A percentile compares a stretch with the other conserved stretches of the same genome.
These are phyloP conservation scores for Zelopaecilomyces penicillatus DNA, from an alignment of 2,329 filamentous ascomycete species.

Conservation along the genomic window DNA sequence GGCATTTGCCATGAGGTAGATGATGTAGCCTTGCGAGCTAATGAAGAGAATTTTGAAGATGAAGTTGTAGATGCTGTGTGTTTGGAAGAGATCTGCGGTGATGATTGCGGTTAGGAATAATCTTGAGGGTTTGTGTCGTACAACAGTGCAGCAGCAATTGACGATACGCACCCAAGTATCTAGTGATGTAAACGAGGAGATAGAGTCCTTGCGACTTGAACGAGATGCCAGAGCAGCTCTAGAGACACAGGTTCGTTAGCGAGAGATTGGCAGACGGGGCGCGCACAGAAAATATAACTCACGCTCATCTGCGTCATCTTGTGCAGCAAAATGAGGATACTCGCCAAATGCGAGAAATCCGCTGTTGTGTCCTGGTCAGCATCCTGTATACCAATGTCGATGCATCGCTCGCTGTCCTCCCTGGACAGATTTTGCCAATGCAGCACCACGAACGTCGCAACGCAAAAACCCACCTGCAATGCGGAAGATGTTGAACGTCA, in stretches of 20 bases:
- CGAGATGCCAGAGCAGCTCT: constrained; percentile 96
- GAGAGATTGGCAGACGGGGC: constrained; percentile 9
- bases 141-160: background rate
- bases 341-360: constrained; percentile 91
- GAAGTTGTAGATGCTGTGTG: constrained; percentile 80
- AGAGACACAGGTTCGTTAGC: constrained; percentile 11
- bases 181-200: constrained; percentile 83
- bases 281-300: constrained; percentile 24
- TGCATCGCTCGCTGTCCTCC: constrained; percentile 6
- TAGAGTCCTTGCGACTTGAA: constrained; percentile 98
- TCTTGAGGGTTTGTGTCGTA: background rate
- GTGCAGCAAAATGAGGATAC: constrained; percentile 88
- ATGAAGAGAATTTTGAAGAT: constrained; percentile 96
- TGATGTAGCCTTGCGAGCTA: constrained; percentile 78
- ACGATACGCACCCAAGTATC: constrained; percentile 67
- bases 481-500: constrained; percentile 51
- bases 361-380: constrained; percentile 39
- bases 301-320: constrained; percentile 95
- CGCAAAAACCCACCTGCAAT: constrained; percentile 38
- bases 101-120: background rate
- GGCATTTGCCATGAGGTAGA: constrained; percentile 96
- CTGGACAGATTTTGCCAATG: background rate
- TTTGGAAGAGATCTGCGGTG: constrained; percentile 71
- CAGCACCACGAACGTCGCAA: constrained; percentile 9
- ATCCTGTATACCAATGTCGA: constrained; percentile 5